These are phyloP conservation scores for Heracleum sosnowskyi DNA, from an alignment of 129 eudicot genomes.

Conservation along the genomic window DNA sequence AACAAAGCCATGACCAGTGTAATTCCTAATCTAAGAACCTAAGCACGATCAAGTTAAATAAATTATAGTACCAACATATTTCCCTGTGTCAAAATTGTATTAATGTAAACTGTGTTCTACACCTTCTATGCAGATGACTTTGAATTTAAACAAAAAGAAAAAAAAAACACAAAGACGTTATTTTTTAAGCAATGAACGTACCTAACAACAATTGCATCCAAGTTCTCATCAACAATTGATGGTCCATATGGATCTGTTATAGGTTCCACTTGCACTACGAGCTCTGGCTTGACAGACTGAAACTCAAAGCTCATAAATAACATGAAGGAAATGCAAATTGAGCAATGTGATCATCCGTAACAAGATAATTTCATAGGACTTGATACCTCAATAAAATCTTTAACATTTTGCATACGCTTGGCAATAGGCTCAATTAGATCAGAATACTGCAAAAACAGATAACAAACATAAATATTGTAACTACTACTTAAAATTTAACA, in stretches of 20 bases:
- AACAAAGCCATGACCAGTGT: neutral
- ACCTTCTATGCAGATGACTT: too few species aligned
- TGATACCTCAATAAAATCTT: conserved; percentile 74
- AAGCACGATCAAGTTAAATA: neutral
- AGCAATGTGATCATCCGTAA: neutral
- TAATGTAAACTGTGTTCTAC: neutral
- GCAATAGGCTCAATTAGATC: conserved; percentile 72
- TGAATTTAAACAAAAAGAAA: neutral
- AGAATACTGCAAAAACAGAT: conserved; percentile 61
- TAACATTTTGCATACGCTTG: conserved; percentile 50
- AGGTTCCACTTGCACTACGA: conserved; percentile 77
- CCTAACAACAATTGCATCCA: conserved; percentile 98
- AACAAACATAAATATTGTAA: neutral
- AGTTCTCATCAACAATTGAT: conserved; percentile 63
- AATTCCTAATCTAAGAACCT: neutral
- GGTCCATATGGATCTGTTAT: conserved; percentile 94
- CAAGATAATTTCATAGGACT: neutral
- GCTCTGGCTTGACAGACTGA: conserved; percentile 84
- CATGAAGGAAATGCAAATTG: neutral
- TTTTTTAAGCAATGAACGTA: conserved; percentile 14
- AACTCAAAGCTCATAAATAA: neutral
- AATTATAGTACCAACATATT: neutral
- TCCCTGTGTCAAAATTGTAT: neutral
- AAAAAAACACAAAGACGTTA: neutral
- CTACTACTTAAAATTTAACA: neutral